These are phyloP conservation scores for Wickerhamomyces mucosus DNA, from an alignment of 805 yeast genomes.

Conservation along the genomic window DNA sequence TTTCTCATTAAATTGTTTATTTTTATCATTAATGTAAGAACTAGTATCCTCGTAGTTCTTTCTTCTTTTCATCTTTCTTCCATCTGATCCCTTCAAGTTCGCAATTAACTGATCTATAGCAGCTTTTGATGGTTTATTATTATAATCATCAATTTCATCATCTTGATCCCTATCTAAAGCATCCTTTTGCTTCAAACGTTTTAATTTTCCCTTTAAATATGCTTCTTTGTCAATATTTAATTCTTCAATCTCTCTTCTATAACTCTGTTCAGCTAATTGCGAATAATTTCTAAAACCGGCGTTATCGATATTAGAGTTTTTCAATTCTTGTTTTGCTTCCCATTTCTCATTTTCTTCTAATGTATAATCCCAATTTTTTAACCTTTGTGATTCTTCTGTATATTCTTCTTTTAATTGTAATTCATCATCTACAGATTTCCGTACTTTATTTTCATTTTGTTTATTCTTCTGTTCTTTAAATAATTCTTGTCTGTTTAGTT, in stretches of 20 bases:
- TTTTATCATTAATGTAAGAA: constrained; percentile 53
- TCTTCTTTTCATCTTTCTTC: constrained; percentile 28
- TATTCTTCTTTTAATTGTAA: neutral
- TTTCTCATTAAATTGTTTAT: constrained; percentile 65
- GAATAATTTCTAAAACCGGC: constrained; percentile 40
- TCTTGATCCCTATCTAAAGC: constrained; percentile 9
- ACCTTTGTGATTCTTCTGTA: neutral
- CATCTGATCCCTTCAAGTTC: constrained; percentile 12
- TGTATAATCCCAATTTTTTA: constrained; percentile 37
- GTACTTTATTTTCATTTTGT: constrained; percentile 16
- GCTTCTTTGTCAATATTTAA: constrained; percentile 30
- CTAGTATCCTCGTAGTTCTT: constrained; percentile 26
- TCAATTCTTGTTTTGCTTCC: constrained; percentile 33
- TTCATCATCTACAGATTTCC: constrained; percentile 1
- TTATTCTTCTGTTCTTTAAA: constrained; percentile 24
- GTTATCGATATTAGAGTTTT: constrained; percentile 18
- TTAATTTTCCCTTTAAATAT: constrained; percentile 34
- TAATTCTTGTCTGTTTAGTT: constrained; percentile 28
- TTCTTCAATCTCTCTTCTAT: constrained; percentile 39
- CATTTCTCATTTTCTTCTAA: constrained; percentile 59
- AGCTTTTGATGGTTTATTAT: constrained; percentile 28
- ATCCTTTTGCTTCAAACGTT: constrained; percentile 14
- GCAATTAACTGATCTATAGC: constrained; percentile 26
- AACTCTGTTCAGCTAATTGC: constrained; percentile 52
- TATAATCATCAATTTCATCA: constrained; percentile 16